Conservation (phyloP, 2,329 filamentous ascomycete genomes). For the Aspergillus texensis region DNA sequence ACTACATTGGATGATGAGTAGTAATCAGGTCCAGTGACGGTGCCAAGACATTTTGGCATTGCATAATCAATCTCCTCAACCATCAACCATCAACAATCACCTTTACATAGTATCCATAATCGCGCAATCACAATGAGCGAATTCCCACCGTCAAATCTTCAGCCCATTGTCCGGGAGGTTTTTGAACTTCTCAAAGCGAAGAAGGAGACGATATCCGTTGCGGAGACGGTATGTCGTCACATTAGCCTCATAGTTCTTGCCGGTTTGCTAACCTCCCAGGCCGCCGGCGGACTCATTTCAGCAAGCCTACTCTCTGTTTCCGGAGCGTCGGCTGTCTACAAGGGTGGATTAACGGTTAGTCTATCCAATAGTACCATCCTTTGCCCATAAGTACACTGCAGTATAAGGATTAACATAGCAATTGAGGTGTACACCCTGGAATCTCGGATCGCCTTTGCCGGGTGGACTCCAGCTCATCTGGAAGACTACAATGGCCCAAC, state of each 20-base stretch:
- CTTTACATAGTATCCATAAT: neutral
- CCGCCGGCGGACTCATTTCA: slow-evolving; percentile 65
- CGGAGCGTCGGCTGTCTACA: slow-evolving; percentile 61
- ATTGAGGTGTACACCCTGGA: slow-evolving; percentile 59
- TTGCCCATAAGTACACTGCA: neutral
- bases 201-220: slow-evolving; percentile 61
- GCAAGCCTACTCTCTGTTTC: slow-evolving; percentile 60
- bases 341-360: slow-evolving; percentile 60
- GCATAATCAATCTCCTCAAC: slow-evolving; percentile 1
- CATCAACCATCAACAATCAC: neutral
- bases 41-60: slow-evolving; percentile 2
- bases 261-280: slow-evolving; percentile 38
- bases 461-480: slow-evolving; percentile 61
- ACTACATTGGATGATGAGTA: neutral
- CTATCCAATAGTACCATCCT: slow-evolving; percentile 1
- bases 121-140: slow-evolving; percentile 22
- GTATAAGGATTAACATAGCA: neutral
- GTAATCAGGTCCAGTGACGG: neutral
- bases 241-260: slow-evolving; percentile 2
- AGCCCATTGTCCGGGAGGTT: slow-evolving; percentile 52
- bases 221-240: slow-evolving; percentile 55
- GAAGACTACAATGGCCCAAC: slow-evolving; percentile 62
- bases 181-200: slow-evolving; percentile 56
- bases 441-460: slow-evolving; percentile 60
- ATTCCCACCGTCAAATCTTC: slow-evolving; percentile 42